These are phyloP conservation scores for Cytospora chrysosperma DNA, from an alignment of 2,329 filamentous ascomycete species.

Conservation along the genomic window DNA sequence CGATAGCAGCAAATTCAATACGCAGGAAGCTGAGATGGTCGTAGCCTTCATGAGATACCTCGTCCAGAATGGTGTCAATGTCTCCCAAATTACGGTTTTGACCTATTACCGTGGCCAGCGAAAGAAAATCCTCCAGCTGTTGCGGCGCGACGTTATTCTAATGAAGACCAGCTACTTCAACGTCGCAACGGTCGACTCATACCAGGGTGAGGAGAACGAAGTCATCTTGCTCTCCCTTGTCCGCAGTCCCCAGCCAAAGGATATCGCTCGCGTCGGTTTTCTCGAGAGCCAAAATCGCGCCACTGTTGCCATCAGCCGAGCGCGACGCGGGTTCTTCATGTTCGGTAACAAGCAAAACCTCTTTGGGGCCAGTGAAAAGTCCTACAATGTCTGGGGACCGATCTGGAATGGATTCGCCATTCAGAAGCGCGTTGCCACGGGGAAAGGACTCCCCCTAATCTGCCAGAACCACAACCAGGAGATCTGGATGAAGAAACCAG, in stretches of 20 bases:
- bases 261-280: conserved; percentile 63
- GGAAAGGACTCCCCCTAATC: conserved; percentile 56
- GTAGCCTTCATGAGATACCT: conserved; percentile 71
- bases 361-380: conserved; percentile 44
- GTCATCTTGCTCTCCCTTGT: conserved; percentile 79
- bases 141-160: conserved; percentile 38
- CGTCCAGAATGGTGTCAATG: conserved; percentile 60
- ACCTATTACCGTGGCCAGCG: conserved; percentile 89
- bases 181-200: conserved; percentile 82
- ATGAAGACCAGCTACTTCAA: conserved; percentile 43
- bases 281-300: conserved; percentile 60
- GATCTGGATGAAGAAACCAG: conserved; percentile 50
- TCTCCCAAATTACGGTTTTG: conserved; percentile 70
- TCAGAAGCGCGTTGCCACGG: conserved; percentile 34
- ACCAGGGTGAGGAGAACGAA: conserved; percentile 89
- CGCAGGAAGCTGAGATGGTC: conserved; percentile 73
- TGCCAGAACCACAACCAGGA: conserved; percentile 59
- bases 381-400: conserved; percentile 40
- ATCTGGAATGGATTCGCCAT: conserved; percentile 52
- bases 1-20: conserved; percentile 67
- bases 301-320: conserved; percentile 64
- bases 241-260: conserved; percentile 56
- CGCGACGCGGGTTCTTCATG: conserved; percentile 76
- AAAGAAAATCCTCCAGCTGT: conserved; percentile 56
- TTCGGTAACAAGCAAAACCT: conserved; percentile 71